These are phyloP conservation scores for Triangularia setosa DNA, from an alignment of 2,329 filamentous ascomycete species.

Conservation along the genomic window DNA sequence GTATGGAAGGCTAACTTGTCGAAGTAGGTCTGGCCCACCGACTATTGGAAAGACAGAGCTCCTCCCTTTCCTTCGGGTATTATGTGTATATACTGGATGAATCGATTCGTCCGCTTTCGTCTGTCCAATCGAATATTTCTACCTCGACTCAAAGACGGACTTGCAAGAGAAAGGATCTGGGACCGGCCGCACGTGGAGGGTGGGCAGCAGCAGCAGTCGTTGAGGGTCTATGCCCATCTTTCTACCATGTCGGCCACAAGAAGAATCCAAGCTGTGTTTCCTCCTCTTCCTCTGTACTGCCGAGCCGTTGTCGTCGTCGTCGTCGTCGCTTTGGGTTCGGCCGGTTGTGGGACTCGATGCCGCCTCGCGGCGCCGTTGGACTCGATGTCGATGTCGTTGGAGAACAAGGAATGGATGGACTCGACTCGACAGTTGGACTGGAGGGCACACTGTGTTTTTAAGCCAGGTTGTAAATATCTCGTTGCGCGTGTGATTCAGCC, in stretches of 20 bases:
- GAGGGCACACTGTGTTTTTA: background rate
- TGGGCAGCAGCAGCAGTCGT: background rate
- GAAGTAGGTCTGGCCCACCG: background rate
- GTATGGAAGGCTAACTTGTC: background rate
- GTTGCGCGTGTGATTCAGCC: background rate
- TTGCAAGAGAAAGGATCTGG: background rate
- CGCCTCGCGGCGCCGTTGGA: background rate
- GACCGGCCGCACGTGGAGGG: background rate
- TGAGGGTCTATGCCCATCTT: conserved; percentile 5
- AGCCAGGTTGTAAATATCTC: background rate
- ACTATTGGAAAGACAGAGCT: background rate
- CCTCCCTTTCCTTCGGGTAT: background rate
- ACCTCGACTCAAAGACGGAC: background rate
- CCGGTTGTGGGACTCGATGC: background rate
- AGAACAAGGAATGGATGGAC: background rate
- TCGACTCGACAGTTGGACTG: background rate
- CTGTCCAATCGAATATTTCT: background rate
- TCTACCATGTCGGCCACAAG: background rate
- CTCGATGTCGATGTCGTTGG: background rate
- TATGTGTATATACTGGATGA: background rate
- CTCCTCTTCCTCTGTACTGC: background rate
- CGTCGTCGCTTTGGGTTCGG: background rate
- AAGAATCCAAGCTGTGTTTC: background rate
- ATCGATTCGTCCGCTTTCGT: background rate
- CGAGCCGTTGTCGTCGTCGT: background rate